Percentiles rank a stretch among this genome's conserved stretches.
These are phyloP conservation scores for Solanum chmielewskii DNA, from an alignment of 257 asterid species.

Conservation along the genomic window DNA sequence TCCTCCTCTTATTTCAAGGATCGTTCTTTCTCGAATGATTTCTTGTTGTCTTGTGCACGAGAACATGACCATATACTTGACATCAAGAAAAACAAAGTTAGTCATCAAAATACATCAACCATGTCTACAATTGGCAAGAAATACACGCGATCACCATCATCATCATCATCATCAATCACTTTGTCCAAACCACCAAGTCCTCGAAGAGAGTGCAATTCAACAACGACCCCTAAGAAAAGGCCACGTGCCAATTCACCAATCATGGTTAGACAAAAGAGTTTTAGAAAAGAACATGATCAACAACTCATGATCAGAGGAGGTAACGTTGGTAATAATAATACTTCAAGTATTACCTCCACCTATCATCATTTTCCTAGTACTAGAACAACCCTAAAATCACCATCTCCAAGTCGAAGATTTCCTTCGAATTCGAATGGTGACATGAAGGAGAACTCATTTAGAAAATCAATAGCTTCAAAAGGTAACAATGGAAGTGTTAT, in stretches of 20 bases:
- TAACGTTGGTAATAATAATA: background rate
- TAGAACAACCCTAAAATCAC: slow-evolving; percentile 31
- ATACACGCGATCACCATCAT: background rate
- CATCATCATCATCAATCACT: background rate
- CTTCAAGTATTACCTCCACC: background rate
- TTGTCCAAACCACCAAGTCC: slow-evolving; percentile 7
- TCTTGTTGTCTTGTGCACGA: slow-evolving; percentile 44
- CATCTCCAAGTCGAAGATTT: slow-evolving; percentile 64
- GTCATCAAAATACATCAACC: background rate
- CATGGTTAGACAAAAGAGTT: slow-evolving; percentile 51
- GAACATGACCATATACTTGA: slow-evolving; percentile 46
- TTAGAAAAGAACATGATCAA: slow-evolving; percentile 30
- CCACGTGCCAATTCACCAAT: slow-evolving; percentile 51
- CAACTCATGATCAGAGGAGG: background rate
- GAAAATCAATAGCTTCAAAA: background rate
- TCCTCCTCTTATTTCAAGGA: slow-evolving; percentile 26
- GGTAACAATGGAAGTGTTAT: slow-evolving; percentile 19
- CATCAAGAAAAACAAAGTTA: background rate
- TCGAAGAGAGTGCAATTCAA: slow-evolving; percentile 7
- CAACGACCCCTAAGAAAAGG: slow-evolving; percentile 38
- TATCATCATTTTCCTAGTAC: slow-evolving; percentile 7
- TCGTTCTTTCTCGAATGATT: slow-evolving; percentile 55
- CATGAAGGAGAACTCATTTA: background rate
- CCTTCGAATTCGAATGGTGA: background rate
- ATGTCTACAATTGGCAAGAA: background rate